A percentile compares a stretch with the other conserved stretches of the same genome.
Conservation (phyloP, 495 filamentous ascomycete genomes). For the Podospora didyma region DNA sequence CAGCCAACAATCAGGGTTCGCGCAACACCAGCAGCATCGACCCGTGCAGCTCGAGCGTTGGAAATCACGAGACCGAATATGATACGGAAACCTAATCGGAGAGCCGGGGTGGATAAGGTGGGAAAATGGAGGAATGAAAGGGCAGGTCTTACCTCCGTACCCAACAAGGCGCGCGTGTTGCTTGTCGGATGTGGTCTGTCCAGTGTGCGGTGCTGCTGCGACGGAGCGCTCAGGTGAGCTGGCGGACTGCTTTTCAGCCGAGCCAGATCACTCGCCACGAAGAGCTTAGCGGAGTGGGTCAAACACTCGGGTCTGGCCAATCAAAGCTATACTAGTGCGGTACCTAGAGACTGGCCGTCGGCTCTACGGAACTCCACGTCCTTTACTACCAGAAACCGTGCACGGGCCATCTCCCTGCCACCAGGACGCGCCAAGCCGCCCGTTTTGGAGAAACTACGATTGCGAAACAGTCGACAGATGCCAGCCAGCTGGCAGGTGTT, state of each 20-base stretch:
- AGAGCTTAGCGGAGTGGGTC: constrained; percentile 21
- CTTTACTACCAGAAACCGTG: constrained; percentile 2
- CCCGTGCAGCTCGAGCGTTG: constrained; percentile 17
- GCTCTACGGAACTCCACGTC: neutral
- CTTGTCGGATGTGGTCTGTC: constrained; percentile 29
- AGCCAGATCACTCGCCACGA: constrained; percentile 15
- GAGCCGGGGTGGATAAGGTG: constrained; percentile 30
- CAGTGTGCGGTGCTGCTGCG: constrained; percentile 12
- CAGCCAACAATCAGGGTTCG: constrained; percentile 23
- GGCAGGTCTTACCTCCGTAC: constrained; percentile 38
- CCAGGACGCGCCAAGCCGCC: neutral
- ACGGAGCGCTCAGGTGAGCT: constrained; percentile 24
- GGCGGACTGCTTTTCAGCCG: constrained; percentile 22
- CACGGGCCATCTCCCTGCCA: neutral
- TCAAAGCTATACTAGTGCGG: constrained; percentile 8
- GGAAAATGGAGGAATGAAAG: constrained; percentile 28
- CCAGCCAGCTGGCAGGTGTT: no score
- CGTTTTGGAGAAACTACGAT: no score
- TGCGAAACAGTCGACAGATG: no score
- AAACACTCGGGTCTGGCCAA: constrained; percentile 15
- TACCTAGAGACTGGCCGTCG: neutral
- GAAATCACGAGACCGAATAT: constrained; percentile 29
- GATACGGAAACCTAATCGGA: constrained; percentile 22
- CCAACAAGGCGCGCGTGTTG: constrained; percentile 30
- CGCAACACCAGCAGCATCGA: constrained; percentile 22